phyloP scores from a whole-genome alignment of 768 basidiomycete species.

The Piloderma croceum region DNA sequence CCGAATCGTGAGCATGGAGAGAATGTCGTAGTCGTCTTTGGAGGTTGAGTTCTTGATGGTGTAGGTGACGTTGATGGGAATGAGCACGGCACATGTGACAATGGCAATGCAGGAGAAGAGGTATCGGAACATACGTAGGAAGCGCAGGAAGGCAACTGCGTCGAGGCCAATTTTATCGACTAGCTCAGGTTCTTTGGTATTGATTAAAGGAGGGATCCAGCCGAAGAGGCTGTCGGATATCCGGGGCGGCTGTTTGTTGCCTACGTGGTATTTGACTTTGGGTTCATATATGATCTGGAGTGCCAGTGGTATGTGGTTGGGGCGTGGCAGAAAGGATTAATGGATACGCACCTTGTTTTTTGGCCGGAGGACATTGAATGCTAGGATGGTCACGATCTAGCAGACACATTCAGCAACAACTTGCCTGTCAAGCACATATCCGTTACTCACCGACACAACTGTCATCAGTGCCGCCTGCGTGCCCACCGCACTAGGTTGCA shows the following conservation, averaged over 20 bases:
- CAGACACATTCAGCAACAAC: conserved; percentile 7
- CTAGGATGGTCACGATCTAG: conserved; percentile 60
- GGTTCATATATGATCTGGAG: conserved; percentile 85
- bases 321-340: background rate
- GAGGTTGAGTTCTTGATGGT: conserved; percentile 62
- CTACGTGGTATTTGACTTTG: conserved; percentile 86
- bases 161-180: conserved; percentile 88
- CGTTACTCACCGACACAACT: conserved; percentile 56
- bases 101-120: conserved; percentile 61
- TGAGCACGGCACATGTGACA: conserved; percentile 64
- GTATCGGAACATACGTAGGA: conserved; percentile 77
- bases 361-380: conserved; percentile 84
- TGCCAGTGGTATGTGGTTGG: too few relatives aligned
- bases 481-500: conserved; percentile 75
- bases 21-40: conserved; percentile 49
- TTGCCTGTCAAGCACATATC: background rate
- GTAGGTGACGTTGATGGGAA: conserved; percentile 84
- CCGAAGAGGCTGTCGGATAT: conserved; percentile 81
- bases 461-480: conserved; percentile 75
- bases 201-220: conserved; percentile 84
- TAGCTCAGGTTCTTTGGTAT: conserved; percentile 83
- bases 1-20: conserved; percentile 83
- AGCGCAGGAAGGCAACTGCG: conserved; percentile 88
- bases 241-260: conserved; percentile 69
- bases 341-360: conserved; percentile 65